These are phyloP conservation scores for Neotropicomus parvogracilis DNA, from an alignment of 1,284 basidiomycete genomes.

Conservation along the genomic window DNA sequence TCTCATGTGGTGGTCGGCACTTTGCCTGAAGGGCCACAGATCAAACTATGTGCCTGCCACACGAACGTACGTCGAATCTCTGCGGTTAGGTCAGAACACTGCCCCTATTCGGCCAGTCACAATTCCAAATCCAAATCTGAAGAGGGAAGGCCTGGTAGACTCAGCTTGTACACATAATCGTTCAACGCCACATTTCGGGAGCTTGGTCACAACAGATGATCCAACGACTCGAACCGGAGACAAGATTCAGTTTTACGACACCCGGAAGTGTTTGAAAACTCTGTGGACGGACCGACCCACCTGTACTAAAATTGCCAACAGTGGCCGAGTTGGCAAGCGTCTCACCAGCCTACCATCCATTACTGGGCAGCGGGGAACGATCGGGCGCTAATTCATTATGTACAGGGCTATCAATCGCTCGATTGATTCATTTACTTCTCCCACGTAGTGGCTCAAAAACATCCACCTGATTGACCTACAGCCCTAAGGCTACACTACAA, in stretches of 20 bases:
- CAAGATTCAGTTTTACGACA: neutral
- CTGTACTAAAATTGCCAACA: slow-evolving; percentile 15
- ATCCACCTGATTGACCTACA: slow-evolving; percentile 13
- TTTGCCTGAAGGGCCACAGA: neutral
- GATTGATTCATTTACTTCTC: slow-evolving; percentile 11
- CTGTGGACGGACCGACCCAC: slow-evolving; percentile 6
- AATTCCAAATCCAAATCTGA: neutral
- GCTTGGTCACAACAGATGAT: neutral
- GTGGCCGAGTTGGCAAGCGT: slow-evolving; percentile 8
- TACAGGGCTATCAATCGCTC: too few relatives aligned
- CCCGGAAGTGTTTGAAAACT: neutral
- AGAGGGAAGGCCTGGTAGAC: slow-evolving; percentile 2
- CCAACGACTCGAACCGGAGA: neutral
- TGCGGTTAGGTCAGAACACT: neutral
- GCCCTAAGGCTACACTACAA: slow-evolving; percentile 27
- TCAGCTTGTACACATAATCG: neutral
- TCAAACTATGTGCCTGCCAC: slow-evolving; percentile 13
- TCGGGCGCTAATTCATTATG: too few relatives aligned
- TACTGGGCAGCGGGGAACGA: neutral
- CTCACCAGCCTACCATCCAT: neutral
- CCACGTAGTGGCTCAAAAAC: slow-evolving; percentile 5
- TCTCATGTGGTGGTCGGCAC: slow-evolving; percentile 13
- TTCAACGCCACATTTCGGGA: slow-evolving; percentile 8
- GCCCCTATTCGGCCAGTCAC: neutral
- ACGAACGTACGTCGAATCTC: neutral